Evolutionary conservation across 495 filamentous ascomycete species (phyloP).

Genomic region (Pseudomonodictys pantanalensis): DNA sequence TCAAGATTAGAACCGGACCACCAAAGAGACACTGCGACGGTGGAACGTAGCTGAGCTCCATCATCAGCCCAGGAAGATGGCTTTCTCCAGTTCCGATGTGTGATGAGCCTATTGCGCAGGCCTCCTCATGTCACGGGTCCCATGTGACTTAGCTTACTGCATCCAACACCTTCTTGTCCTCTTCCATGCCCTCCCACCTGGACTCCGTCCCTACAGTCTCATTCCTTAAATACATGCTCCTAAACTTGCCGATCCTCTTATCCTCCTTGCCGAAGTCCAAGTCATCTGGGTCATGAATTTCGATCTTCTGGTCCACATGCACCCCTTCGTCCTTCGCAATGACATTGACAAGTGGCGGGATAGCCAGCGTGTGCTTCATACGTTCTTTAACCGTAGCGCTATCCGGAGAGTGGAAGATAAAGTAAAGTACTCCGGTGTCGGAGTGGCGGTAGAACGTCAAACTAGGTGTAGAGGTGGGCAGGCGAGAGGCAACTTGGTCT

Average conservation of each 20-base stretch:
- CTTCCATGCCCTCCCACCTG: conserved; percentile 15
- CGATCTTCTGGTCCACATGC: conserved; percentile 17
- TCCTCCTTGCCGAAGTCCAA: conserved; percentile 7
- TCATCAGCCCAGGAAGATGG: too few relatives aligned
- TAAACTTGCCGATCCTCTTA: conserved; percentile 9
- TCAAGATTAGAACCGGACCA: too few relatives aligned
- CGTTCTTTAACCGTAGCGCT: conserved; percentile 13
- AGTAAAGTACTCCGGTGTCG: neutral
- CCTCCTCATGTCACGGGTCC: too few relatives aligned
- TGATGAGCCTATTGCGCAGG: too few relatives aligned
- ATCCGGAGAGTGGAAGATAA: conserved; percentile 21
- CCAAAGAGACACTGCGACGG: too few relatives aligned
- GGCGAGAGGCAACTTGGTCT: neutral
- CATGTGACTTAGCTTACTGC: neutral
- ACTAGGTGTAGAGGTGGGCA: conserved; percentile 10
- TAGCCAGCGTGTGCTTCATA: conserved; percentile 19
- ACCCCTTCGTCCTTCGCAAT: conserved; percentile 18
- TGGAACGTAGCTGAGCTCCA: too few relatives aligned
- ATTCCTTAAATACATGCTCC: neutral
- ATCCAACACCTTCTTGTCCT: conserved; percentile 2
- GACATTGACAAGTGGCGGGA: conserved; percentile 22
- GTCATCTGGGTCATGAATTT: conserved; percentile 20
- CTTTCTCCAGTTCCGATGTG: too few relatives aligned
- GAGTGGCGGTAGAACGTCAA: conserved; percentile 21
- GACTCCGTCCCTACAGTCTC: conserved; percentile 6